Conservation (phyloP, 2,329 filamentous ascomycete genomes). For the Spiromastix sp. region DNA sequence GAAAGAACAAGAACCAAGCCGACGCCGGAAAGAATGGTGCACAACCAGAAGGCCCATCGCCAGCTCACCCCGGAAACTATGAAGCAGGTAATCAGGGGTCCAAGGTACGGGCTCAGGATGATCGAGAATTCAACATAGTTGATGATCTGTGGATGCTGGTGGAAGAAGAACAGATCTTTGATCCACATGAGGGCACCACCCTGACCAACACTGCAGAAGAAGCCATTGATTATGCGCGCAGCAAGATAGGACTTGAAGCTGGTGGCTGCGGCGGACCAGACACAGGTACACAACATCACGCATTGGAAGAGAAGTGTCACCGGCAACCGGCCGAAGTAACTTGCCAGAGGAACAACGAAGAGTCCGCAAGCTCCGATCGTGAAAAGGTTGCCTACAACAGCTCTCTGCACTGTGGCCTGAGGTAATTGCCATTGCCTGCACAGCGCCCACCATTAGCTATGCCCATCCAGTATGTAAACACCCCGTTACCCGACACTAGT, state of each 20-base stretch:
- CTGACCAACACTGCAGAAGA: constrained; percentile 34
- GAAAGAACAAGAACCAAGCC: constrained; percentile 23
- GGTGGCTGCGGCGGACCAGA: constrained; percentile 29
- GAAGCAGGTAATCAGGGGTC: constrained; percentile 25
- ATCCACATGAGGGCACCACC: constrained; percentile 35
- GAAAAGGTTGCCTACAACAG: constrained; percentile 33
- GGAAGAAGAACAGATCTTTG: constrained; percentile 33
- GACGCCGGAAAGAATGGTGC: constrained; percentile 23
- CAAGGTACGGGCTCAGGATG: constrained; percentile 24
- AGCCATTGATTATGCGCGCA: constrained; percentile 34
- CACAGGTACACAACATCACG: constrained; percentile 25
- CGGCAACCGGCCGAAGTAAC: constrained; percentile 36
- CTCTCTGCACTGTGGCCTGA: constrained; percentile 29
- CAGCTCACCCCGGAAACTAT: constrained; percentile 27
- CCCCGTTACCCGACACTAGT: too few relatives aligned
- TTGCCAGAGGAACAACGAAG: constrained; percentile 30
- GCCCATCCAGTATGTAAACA: too few relatives aligned
- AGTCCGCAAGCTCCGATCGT: constrained; percentile 35
- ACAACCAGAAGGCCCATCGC: constrained; percentile 28
- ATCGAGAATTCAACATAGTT: constrained; percentile 29
- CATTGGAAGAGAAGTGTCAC: constrained; percentile 33
- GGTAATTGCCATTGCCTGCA: constrained; percentile 29
- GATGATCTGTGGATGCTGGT: constrained; percentile 31
- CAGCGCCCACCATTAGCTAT: too few relatives aligned
- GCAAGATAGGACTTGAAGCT: constrained; percentile 31